Percentiles rank a stretch among this genome's conserved stretches.
These are phyloP conservation scores for Ambrosia artemisiifolia DNA, from an alignment of 129 eudicot species.

Conservation along the genomic window DNA sequence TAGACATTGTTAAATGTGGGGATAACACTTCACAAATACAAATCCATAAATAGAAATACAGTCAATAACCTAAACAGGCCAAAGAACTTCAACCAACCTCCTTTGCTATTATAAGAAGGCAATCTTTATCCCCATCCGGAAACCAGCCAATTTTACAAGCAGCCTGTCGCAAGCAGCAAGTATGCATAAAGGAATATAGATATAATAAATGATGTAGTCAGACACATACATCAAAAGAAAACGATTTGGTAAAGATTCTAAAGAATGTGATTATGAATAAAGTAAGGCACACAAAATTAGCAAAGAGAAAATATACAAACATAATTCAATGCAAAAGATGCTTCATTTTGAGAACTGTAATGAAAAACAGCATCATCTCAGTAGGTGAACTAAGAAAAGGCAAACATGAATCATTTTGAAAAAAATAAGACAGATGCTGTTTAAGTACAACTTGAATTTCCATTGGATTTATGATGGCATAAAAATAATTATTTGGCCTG, in stretches of 20 bases:
- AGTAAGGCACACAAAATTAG: neutral
- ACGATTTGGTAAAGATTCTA: neutral
- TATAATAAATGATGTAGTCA: slow-evolving; percentile 1
- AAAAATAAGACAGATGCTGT: no score
- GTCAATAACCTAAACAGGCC: neutral
- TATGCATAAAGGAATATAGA: no score
- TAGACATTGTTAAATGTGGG: slow-evolving; percentile 9
- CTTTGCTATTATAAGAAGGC: slow-evolving; percentile 27
- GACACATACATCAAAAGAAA: no score
- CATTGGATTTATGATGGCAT: no score
- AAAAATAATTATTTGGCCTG: no score
- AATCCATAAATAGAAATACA: neutral
- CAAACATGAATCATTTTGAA: no score
- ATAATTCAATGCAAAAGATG: neutral
- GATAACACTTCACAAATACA: neutral
- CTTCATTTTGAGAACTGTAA: neutral
- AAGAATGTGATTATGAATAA: neutral
- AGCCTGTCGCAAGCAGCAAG: slow-evolving; percentile 28
- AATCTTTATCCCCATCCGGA: slow-evolving; percentile 20
- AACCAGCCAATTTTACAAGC: slow-evolving; percentile 43
- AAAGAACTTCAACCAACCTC: slow-evolving; percentile 34
- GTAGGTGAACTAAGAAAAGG: no score
- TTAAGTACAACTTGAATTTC: no score
- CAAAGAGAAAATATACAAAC: neutral
- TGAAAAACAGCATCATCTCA: no score